Evolutionary conservation across 2,329 filamentous ascomycete genomes (phyloP), one percentile per base, ranked within the genome.

Genomic region (Diatrype stigma): DNA sequence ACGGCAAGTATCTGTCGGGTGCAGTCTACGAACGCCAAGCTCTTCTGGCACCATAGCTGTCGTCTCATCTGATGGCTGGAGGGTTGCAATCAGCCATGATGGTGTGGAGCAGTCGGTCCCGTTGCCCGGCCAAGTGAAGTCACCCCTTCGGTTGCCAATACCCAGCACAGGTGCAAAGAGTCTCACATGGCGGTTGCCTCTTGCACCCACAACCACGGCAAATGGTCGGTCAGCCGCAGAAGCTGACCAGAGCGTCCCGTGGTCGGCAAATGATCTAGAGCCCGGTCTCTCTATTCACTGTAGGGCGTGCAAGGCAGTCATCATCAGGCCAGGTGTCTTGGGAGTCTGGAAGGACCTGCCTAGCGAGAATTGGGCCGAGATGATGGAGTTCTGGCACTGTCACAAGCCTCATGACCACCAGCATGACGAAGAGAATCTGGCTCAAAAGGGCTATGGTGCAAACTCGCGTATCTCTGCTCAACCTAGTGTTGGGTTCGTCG

Each of bases 301-400:
- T 60, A 68, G 75, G 51, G 48, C 58, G 56, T 78, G 75, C 66
- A 47, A 56, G 42, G 52, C 63, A 16, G 53, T 48, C 2, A 53
- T 82, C 17, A 69, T 82, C 12, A 38, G 60, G 1, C 49, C 60
- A 3, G 70, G 66, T 7, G 59, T 47, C 3, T 73, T 82, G 7
- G 71, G 68, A 37, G 68, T 72, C 35, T 99, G 94, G 93, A 96
- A 93, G 70, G 91, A 99, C 64, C 74, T 99, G 17, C 94, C 94
- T 0, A 96, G 91, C 64, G 91, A 96, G 61, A 93, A 96, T 63
- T 99, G 94, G 94, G 95, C 94, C 0, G 94, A 99, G 72, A 96
- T 99, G 92, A 99, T 99, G 94, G 95, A 99, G 68, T 96, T 99
- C 60, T 99, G 94, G 94, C 95, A 99, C 70, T 99, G 94, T 64